A percentile compares a stretch with the other conserved stretches of the same genome.
Evolutionary conservation across 2,329 filamentous ascomycete genomes (phyloP).

Genomic region (Ophiocordyceps sinensis): DNA sequence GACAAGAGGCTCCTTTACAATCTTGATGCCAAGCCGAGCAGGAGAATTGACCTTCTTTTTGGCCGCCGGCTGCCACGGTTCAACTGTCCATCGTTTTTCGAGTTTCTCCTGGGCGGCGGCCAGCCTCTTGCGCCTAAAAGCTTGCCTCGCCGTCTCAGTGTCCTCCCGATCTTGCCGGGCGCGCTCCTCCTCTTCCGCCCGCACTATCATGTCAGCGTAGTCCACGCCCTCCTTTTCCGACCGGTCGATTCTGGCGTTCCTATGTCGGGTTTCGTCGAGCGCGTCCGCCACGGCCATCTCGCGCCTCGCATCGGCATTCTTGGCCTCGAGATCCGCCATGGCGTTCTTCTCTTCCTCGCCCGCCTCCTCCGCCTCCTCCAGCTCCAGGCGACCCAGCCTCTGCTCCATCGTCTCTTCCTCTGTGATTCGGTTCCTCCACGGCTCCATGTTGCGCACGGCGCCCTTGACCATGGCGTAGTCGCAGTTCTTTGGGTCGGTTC

Average conservation of each 20-base stretch:
- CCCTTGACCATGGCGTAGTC: slow-evolving; percentile 74
- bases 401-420: slow-evolving; percentile 76
- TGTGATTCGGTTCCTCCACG: slow-evolving; percentile 55
- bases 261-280: slow-evolving; percentile 80
- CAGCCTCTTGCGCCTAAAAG: too few species aligned
- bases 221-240: slow-evolving; percentile 54
- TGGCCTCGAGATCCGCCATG: slow-evolving; percentile 90
- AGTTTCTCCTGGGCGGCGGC: too few species aligned
- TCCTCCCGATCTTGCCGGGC: slow-evolving; percentile 65
- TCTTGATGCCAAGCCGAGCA: slow-evolving; percentile 72
- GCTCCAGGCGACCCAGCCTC: slow-evolving; percentile 68
- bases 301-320: slow-evolving; percentile 79
- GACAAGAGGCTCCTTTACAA: too few species aligned
- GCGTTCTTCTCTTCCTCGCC: slow-evolving; percentile 65
- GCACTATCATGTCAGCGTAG: slow-evolving; percentile 38
- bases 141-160: slow-evolving; percentile 62
- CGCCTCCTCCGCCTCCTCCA: slow-evolving; percentile 51
- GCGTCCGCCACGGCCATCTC: slow-evolving; percentile 97
- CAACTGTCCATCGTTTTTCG: too few species aligned
- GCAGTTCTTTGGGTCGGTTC: slow-evolving; percentile 88
- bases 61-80: slow-evolving; percentile 52
- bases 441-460: slow-evolving; percentile 85
- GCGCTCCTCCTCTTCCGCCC: slow-evolving; percentile 42
- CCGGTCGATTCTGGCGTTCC: slow-evolving; percentile 78
- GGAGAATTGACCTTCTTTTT: slow-evolving; percentile 81